These are phyloP conservation scores for Candolleomyces efflorescens DNA, from an alignment of 768 basidiomycete species.

Conservation along the genomic window DNA sequence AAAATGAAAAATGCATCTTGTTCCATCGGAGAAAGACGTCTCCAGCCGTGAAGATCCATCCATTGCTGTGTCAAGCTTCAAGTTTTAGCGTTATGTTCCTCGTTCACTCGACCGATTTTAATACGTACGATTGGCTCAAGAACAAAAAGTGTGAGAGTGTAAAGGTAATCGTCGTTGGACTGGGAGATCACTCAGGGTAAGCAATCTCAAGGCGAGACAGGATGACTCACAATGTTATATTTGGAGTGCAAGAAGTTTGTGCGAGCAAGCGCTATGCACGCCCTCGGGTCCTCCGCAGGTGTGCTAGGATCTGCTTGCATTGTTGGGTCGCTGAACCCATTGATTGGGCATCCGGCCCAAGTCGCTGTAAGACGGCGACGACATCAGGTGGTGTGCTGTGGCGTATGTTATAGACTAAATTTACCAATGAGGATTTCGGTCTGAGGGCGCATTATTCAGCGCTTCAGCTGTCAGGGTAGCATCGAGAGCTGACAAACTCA, in stretches of 20 bases:
- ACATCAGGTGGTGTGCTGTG: no score
- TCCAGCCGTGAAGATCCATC: constrained; percentile 29
- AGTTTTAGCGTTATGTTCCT: neutral
- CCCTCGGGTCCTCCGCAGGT: constrained; percentile 26
- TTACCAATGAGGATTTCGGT: constrained; percentile 41
- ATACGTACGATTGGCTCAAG: constrained; percentile 20
- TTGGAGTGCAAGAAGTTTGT: constrained; percentile 35
- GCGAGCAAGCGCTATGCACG: constrained; percentile 32
- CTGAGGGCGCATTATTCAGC: constrained; percentile 17
- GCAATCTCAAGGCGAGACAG: neutral
- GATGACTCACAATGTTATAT: constrained; percentile 31
- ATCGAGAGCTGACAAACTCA: constrained; percentile 21
- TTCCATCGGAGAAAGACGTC: constrained; percentile 40
- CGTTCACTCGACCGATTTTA: neutral
- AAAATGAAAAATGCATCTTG: constrained; percentile 36
- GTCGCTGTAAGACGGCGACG: constrained; percentile 18
- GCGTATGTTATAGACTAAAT: no score
- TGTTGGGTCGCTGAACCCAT: constrained; percentile 9
- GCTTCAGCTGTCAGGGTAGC: neutral
- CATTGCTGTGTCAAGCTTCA: constrained; percentile 2
- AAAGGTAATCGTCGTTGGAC: constrained; percentile 29
- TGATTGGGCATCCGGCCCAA: constrained; percentile 26
- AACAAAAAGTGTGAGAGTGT: constrained; percentile 28
- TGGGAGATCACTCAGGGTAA: constrained; percentile 1
- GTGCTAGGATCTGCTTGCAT: constrained; percentile 3